Evolutionary conservation across 139 green algal genomes (phyloP).

Genomic region (Tetradesmus lagerheimii): DNA sequence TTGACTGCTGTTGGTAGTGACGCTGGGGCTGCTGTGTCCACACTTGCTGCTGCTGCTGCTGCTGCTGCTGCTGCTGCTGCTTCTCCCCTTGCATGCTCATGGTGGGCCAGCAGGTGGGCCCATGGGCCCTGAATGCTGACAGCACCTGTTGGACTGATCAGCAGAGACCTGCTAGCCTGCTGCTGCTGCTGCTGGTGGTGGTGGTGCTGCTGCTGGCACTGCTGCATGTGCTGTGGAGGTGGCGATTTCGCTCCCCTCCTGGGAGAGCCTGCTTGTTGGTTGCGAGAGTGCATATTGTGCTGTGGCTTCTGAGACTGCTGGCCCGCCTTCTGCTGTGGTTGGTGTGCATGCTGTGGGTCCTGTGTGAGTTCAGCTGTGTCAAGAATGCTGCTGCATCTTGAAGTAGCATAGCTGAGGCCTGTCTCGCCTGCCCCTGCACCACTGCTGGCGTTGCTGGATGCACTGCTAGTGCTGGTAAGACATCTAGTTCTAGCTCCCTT

Average conservation of each 20-base stretch:
- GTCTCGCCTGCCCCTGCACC: not conserved
- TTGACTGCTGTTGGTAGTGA: not conserved
- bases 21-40: not conserved
- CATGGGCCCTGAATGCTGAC: not conserved
- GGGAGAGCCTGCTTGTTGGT: not conserved
- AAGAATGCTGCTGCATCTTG: not conserved
- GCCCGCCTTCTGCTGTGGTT: not conserved
- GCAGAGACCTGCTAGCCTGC: not conserved
- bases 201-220: not conserved
- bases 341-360: not conserved
- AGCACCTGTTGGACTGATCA: not conserved
- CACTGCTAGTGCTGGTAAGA: not conserved
- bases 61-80: not conserved
- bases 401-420: not conserved
- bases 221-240: not conserved
- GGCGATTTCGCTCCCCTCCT: not conserved
- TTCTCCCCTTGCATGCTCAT: not conserved
- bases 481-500: not conserved
- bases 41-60: not conserved
- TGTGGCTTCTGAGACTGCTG: not conserved
- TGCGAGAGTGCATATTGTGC: not conserved
- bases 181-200: not conserved
- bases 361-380: not conserved
- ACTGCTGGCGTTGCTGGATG: not conserved
- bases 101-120: not conserved